Evolutionary conservation across 495 filamentous ascomycete genomes (phyloP), one percentile per base, ranked within the genome.

Genomic region (Opeltia flavorubescens): DNA sequence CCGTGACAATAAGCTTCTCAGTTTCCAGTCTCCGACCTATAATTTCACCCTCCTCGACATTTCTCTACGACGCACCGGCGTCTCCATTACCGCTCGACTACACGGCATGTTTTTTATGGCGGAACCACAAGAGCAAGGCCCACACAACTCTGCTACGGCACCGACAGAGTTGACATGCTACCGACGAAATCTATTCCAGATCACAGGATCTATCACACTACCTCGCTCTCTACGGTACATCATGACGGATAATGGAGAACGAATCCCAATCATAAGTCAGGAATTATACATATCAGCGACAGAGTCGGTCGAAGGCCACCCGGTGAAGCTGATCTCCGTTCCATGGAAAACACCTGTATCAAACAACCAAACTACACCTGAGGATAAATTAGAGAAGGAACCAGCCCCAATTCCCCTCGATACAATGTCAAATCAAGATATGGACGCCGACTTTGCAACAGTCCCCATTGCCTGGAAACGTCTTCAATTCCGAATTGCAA

Each of bases 81-180:
- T 86, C 20, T 72, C 74, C 27, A 77, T 94, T 59, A 76, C 81
- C 7, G 86, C 86, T 35, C 88, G 93, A 62, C 65, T 95, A 26
- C 85, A 91, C 58, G 88, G 88, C 66, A 94, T 93, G 86, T 95
- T 95, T 66, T 94, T 91, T 56, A 75, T 95, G 5, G 87, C 88
- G 42, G 88, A 95, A 66, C 66, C 88, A 50, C 81, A 85, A 12
- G 76, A 74, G 62, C 76, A 84, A 21, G 72, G 74, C 31, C 68
- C 74, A 26, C 74, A 72, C 46, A 78, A 85, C 51, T 76, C 78
- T 39, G 72, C 74, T 42, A 65, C 72, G 31, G 68, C 81, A 6
- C 83, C 86, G 1, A 76, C 82, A 17, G 88, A 95, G 65, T 61
- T 95, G 55, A 95, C 87, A 0, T 95, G 88, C 64, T 95, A 95